These are phyloP conservation scores for Leptomonas pyrrhocoris DNA, from an alignment of 208 protist genomes.

Conservation along the genomic window DNA sequence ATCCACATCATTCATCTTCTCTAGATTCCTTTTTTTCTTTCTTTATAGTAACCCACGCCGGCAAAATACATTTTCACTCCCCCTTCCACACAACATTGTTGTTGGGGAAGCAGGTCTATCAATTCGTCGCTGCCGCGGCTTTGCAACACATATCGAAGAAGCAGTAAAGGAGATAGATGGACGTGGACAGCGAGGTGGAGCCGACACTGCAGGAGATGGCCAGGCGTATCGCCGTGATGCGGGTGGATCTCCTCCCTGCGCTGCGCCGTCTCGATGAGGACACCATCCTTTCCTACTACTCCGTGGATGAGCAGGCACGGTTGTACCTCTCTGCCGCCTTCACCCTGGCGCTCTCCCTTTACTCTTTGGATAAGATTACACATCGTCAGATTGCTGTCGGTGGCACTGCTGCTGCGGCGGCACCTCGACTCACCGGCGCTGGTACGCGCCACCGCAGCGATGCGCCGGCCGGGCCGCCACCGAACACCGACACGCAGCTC, in stretches of 20 bases:
- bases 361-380: slow-evolving; percentile 70
- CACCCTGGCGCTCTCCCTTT: slow-evolving; percentile 58
- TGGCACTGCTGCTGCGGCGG: background rate
- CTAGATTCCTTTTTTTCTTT: no score
- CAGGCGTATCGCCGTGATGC: slow-evolving; percentile 34
- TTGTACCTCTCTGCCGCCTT: slow-evolving; percentile 82
- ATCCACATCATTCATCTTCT: no score
- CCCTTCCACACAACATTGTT: no score
- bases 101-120: no score
- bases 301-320: slow-evolving; percentile 76
- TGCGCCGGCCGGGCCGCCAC: background rate
- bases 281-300: slow-evolving; percentile 66
- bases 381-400: slow-evolving; percentile 21
- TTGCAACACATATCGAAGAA: background rate
- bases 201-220: slow-evolving; percentile 57
- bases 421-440: slow-evolving; percentile 1
- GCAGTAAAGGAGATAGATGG: slow-evolving; percentile 24
- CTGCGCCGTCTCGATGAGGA: slow-evolving; percentile 74
- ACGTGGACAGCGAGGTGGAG: slow-evolving; percentile 70
- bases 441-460: slow-evolving; percentile 4
- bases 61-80: no score
- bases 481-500: slow-evolving; percentile 60
- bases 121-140: no score
- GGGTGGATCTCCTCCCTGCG: slow-evolving; percentile 45
- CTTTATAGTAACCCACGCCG: no score